phyloP scores from a whole-genome alignment of 768 basidiomycete genomes.

The Lentinula sp. region DNA sequence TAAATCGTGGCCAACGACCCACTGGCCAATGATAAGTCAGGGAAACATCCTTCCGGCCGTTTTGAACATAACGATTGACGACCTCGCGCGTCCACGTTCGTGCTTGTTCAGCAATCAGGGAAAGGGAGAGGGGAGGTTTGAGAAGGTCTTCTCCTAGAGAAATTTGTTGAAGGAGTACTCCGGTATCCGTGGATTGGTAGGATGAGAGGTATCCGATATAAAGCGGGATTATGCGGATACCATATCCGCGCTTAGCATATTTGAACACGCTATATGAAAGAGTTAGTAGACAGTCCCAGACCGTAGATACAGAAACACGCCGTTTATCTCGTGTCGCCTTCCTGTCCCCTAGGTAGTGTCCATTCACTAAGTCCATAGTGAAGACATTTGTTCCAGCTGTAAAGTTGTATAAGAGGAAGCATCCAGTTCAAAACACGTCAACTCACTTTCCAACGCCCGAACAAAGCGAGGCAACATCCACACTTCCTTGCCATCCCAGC shows the following conservation, averaged over 20 bases:
- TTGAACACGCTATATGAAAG: constrained; percentile 11
- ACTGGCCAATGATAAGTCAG: constrained; percentile 9
- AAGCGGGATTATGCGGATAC: constrained; percentile 11
- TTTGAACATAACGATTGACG: constrained; percentile 8
- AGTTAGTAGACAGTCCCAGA: background rate
- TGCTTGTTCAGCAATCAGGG: background rate
- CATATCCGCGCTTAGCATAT: constrained; percentile 14
- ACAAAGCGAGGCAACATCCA: constrained; percentile 11
- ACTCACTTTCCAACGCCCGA: constrained; percentile 13
- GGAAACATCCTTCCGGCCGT: background rate
- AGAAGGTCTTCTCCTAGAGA: constrained; percentile 4
- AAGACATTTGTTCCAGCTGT: constrained; percentile 11
- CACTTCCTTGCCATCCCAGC: constrained; percentile 11
- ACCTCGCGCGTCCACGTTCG: constrained; percentile 7
- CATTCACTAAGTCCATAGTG: constrained; percentile 14
- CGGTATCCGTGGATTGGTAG: background rate
- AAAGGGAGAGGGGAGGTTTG: background rate
- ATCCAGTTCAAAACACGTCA: background rate
- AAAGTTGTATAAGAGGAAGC: background rate
- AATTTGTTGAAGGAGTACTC: background rate
- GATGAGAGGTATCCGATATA: constrained; percentile 10
- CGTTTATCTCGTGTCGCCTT: constrained; percentile 11
- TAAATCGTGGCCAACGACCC: background rate
- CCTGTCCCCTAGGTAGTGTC: constrained; percentile 12
- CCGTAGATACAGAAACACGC: background rate